Percentiles rank a stretch among this genome's conserved stretches.
Evolutionary conservation across 257 asterid species (phyloP).

Genomic region (Jaltomata sinuosa): DNA sequence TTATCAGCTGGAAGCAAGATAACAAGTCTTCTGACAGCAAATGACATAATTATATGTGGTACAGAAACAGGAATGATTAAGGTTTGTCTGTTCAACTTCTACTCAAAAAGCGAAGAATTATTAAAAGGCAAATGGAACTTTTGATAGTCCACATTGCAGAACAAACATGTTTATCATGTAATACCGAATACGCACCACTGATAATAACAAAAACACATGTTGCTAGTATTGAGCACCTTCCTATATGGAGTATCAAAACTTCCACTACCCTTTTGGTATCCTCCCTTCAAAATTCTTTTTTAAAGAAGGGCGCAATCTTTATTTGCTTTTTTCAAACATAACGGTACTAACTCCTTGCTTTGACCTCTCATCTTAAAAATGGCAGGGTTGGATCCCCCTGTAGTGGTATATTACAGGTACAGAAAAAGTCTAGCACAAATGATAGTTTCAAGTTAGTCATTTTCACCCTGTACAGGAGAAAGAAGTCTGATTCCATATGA

Average conservation of each 20-base stretch:
- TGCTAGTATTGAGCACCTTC: background rate
- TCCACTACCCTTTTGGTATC: background rate
- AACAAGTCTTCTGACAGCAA: constrained; percentile 77
- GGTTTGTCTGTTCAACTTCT: constrained; percentile 28
- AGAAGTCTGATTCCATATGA: background rate
- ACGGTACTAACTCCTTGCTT: background rate
- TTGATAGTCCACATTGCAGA: background rate
- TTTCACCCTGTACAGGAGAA: constrained; percentile 4
- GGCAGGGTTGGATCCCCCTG: constrained; percentile 96
- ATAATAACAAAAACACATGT: background rate
- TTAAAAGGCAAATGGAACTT: background rate
- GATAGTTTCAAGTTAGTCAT: background rate
- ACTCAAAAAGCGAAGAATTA: background rate
- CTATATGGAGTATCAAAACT: background rate
- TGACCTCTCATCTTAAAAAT: constrained; percentile 6
- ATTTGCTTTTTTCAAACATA: background rate
- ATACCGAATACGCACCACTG: background rate
- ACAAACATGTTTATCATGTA: background rate
- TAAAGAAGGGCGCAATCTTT: background rate
- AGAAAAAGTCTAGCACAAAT: background rate
- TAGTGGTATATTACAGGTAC: constrained; percentile 21
- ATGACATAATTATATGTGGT: constrained; percentile 89
- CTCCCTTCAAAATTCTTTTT: background rate
- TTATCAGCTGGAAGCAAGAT: constrained; percentile 91
- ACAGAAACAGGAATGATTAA: constrained; percentile 81